Percentiles rank a stretch among this genome's conserved stretches.
These are phyloP conservation scores for Lomentospora prolificans DNA, from an alignment of 2,329 filamentous ascomycete species.

Conservation along the genomic window DNA sequence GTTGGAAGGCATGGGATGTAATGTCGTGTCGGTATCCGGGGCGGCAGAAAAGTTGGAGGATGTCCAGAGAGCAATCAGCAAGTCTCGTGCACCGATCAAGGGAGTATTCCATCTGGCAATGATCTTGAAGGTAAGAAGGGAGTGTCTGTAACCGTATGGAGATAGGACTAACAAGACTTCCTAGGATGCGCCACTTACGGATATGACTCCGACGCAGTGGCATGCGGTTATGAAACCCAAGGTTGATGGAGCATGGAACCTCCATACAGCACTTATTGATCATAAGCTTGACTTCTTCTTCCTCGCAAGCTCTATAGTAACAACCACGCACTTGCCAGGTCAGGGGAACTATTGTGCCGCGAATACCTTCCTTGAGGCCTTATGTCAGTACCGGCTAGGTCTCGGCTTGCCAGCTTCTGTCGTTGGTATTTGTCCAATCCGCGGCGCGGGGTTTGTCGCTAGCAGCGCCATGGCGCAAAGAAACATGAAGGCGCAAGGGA, in stretches of 20 bases:
- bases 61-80: not conserved
- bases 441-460: not conserved
- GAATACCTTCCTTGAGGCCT: constrained; percentile 39
- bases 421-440: constrained; percentile 32
- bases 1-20: constrained; percentile 17
- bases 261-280: constrained; percentile 21
- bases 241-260: constrained; percentile 28
- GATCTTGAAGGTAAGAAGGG: constrained; percentile 10
- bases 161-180: not conserved
- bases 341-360: constrained; percentile 50
- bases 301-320: constrained; percentile 23
- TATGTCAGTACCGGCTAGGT: constrained; percentile 26
- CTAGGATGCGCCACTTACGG: constrained; percentile 20
- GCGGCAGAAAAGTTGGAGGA: constrained; percentile 4
- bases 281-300: constrained; percentile 27
- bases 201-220: constrained; percentile 27
- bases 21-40: constrained; percentile 18
- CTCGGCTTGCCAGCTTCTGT: constrained; percentile 33
- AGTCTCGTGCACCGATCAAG: constrained; percentile 17
- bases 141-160: not conserved
- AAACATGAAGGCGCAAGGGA: not conserved
- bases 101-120: constrained; percentile 26
- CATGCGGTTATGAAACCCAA: constrained; percentile 22
- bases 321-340: constrained; percentile 41
- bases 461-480: not conserved